A percentile compares a stretch with the other conserved stretches of the same genome.
phyloP scores from a whole-genome alignment of 2,329 filamentous ascomycete species.

The Geosmithia morbida region DNA sequence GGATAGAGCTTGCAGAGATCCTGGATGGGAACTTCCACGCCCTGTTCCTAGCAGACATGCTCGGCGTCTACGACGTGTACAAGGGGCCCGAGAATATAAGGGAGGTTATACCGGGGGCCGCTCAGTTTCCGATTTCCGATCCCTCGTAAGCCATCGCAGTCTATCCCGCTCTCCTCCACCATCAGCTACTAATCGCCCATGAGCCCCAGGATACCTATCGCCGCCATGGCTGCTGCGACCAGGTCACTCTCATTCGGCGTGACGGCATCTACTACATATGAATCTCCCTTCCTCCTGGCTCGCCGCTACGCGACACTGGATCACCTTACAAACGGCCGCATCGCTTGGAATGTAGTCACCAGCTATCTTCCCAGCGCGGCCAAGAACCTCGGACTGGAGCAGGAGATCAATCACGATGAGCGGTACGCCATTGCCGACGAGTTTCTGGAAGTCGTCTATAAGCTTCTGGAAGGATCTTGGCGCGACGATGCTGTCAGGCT shows the following conservation, averaged over 20 bases:
- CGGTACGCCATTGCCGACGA: constrained; percentile 46
- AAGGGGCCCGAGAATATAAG: constrained; percentile 6
- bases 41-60: constrained; percentile 34
- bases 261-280: constrained; percentile 19
- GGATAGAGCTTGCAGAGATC: constrained; percentile 30
- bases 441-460: constrained; percentile 43
- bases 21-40: constrained; percentile 33
- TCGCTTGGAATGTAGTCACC: constrained; percentile 42
- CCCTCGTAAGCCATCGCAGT: constrained; percentile 10
- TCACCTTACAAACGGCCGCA: constrained; percentile 26
- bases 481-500: constrained; percentile 3
- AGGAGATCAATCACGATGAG: constrained; percentile 34
- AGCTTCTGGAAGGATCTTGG: constrained; percentile 35
- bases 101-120: constrained; percentile 16
- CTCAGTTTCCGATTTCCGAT: constrained; percentile 27
- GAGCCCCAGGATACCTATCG: constrained; percentile 11
- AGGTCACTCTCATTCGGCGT: constrained; percentile 23
- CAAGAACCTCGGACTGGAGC: constrained; percentile 41
- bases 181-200: not conserved
- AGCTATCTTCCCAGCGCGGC: constrained; percentile 55
- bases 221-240: constrained; percentile 30
- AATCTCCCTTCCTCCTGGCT: constrained; percentile 17
- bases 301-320: constrained; percentile 18
- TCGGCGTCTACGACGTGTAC: constrained; percentile 24
- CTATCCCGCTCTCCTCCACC: not conserved